Conservation (phyloP, 805 yeast species). For the Jamesozyma lodderae region DNA sequence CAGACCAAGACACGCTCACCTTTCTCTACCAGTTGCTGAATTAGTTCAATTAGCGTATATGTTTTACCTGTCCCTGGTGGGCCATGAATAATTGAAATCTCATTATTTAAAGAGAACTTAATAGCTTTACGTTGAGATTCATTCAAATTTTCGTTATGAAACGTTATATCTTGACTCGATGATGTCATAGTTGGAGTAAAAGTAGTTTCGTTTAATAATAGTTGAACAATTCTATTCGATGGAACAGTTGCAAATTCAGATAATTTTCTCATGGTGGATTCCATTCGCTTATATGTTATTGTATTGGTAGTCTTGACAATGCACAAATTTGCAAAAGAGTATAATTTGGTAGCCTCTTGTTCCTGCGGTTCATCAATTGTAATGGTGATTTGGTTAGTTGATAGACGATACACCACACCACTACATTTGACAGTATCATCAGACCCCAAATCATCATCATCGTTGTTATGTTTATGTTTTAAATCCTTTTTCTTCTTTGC, state of each 20-base stretch:
- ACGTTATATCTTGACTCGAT: neutral
- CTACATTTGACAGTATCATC: slow-evolving; percentile 32
- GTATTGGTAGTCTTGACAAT: slow-evolving; percentile 49
- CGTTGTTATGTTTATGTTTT: slow-evolving; percentile 13
- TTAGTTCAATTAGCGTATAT: slow-evolving; percentile 71
- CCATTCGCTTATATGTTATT: slow-evolving; percentile 70
- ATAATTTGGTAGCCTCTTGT: slow-evolving; percentile 41
- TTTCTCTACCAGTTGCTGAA: slow-evolving; percentile 54
- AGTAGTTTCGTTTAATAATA: slow-evolving; percentile 35
- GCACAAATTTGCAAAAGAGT: slow-evolving; percentile 16
- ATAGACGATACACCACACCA: slow-evolving; percentile 58
- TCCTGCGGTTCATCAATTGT: slow-evolving; percentile 54
- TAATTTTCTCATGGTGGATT: slow-evolving; percentile 60
- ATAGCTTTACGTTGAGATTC: slow-evolving; percentile 69
- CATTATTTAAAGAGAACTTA: slow-evolving; percentile 50
- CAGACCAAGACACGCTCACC: slow-evolving; percentile 64
- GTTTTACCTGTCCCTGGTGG: slow-evolving; percentile 84
- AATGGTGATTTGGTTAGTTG: slow-evolving; percentile 40
- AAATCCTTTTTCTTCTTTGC: slow-evolving; percentile 21
- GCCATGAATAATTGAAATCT: slow-evolving; percentile 56
- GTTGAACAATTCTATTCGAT: slow-evolving; percentile 34
- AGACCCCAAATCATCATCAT: slow-evolving; percentile 14
- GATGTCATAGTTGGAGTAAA: slow-evolving; percentile 9
- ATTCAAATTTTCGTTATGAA: slow-evolving; percentile 33
- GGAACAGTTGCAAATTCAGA: slow-evolving; percentile 37